These are phyloP conservation scores for Tillandsia fasciculata DNA, from an alignment of 176 grass and related monocot species.

Conservation along the genomic window DNA sequence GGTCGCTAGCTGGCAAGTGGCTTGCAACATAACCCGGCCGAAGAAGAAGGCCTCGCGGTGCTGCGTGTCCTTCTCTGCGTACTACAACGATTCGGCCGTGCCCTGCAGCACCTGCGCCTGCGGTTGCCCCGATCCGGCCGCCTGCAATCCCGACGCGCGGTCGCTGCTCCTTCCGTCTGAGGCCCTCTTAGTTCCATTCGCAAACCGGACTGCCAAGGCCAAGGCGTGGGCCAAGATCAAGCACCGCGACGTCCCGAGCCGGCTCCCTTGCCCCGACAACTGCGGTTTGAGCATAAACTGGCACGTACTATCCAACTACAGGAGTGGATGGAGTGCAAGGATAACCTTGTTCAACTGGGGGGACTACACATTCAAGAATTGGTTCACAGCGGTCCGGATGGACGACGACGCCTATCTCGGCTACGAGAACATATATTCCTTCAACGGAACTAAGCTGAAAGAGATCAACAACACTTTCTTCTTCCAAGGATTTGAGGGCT, in stretches of 20 bases:
- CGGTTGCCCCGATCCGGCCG: slow-evolving; percentile 38
- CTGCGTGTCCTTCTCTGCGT: slow-evolving; percentile 89
- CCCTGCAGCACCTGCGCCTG: slow-evolving; percentile 78
- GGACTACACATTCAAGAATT: slow-evolving; percentile 87
- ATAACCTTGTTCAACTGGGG: slow-evolving; percentile 94
- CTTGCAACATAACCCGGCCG: slow-evolving; percentile 71
- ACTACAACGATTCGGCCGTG: slow-evolving; percentile 70
- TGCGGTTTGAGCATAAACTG: slow-evolving; percentile 93
- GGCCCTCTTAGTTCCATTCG: slow-evolving; percentile 59
- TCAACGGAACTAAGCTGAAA: slow-evolving; percentile 55
- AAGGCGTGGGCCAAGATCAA: slow-evolving; percentile 84
- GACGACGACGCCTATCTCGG: slow-evolving; percentile 27
- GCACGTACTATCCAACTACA: slow-evolving; percentile 77
- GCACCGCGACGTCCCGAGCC: slow-evolving; percentile 40
- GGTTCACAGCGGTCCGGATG: slow-evolving; percentile 75
- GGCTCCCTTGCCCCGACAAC: slow-evolving; percentile 51
- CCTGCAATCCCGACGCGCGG: slow-evolving; percentile 40
- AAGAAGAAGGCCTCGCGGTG: slow-evolving; percentile 44
- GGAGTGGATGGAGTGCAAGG: slow-evolving; percentile 60
- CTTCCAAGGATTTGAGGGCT: slow-evolving; percentile 64
- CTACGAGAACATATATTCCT: slow-evolving; percentile 90
- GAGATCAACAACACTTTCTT: slow-evolving; percentile 58
- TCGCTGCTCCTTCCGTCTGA: slow-evolving; percentile 59
- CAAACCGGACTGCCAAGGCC: slow-evolving; percentile 69
- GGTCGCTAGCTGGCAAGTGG: slow-evolving; percentile 84